phyloP scores from a whole-genome alignment of 345 rosid species.

The Eutrema japonicum region DNA sequence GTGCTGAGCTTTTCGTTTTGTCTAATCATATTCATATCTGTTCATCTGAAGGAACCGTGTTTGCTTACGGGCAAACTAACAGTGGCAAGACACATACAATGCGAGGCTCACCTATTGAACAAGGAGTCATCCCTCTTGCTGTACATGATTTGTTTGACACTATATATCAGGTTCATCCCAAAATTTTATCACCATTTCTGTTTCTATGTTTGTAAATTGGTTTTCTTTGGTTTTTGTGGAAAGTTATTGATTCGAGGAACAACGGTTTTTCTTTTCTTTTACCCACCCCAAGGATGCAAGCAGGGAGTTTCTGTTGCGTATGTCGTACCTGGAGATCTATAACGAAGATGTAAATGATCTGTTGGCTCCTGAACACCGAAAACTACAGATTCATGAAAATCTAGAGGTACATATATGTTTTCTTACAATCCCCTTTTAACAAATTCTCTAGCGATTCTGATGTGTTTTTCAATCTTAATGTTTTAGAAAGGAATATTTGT shows the following conservation, averaged over 20 bases:
- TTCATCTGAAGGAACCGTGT: slow-evolving; percentile 71
- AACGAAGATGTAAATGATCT: slow-evolving; percentile 94
- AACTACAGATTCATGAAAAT: slow-evolving; percentile 90
- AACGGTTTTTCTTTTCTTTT: slow-evolving; percentile 15
- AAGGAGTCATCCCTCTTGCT: slow-evolving; percentile 88
- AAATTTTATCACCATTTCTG: background rate
- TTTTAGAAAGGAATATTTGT: slow-evolving; percentile 87
- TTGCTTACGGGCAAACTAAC: slow-evolving; percentile 96
- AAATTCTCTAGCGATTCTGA: slow-evolving; percentile 9
- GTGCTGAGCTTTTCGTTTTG: slow-evolving; percentile 6
- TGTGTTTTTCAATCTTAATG: slow-evolving; percentile 30
- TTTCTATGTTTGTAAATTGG: background rate
- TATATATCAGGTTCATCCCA: slow-evolving; percentile 56
- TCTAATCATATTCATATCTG: background rate
- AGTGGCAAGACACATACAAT: slow-evolving; percentile 97
- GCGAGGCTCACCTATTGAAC: slow-evolving; percentile 82
- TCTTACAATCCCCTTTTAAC: background rate
- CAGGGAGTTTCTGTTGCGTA: slow-evolving; percentile 88
- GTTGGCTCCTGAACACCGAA: slow-evolving; percentile 89
- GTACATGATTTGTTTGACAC: slow-evolving; percentile 71
- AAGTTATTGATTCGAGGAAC: slow-evolving; percentile 16
- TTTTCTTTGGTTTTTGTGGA: slow-evolving; percentile 16
- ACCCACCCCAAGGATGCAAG: slow-evolving; percentile 53
- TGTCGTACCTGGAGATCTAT: slow-evolving; percentile 96
- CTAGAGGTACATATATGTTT: slow-evolving; percentile 58